A percentile compares a stretch with the other conserved stretches of the same genome.
Conservation (phyloP, 2,329 filamentous ascomycete genomes). For the Ustulina deusta region DNA sequence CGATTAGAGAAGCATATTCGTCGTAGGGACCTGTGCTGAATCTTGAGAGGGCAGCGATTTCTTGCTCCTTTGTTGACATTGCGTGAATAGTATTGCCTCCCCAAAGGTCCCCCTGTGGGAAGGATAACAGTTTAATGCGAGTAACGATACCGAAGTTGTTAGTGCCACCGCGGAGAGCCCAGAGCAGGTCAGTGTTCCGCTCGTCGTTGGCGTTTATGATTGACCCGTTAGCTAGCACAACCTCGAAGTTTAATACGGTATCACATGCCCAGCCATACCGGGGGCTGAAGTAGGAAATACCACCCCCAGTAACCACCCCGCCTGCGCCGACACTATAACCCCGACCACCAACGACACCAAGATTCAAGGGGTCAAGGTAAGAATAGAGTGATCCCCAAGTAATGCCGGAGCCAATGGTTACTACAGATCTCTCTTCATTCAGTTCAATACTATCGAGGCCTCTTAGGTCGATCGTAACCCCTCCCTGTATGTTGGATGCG, state of each 20-base stretch:
- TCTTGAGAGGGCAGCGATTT: background rate
- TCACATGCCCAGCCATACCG: conserved; percentile 37
- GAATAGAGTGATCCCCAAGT: conserved; percentile 27
- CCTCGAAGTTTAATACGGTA: conserved; percentile 27
- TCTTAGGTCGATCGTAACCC: background rate
- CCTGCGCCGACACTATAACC: conserved; percentile 31
- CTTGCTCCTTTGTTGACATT: conserved; percentile 15
- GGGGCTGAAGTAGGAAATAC: conserved; percentile 27
- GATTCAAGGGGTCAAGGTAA: conserved; percentile 28
- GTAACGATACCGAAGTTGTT: conserved; percentile 6
- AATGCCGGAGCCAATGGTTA: conserved; percentile 20
- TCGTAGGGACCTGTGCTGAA: background rate
- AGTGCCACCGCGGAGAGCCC: background rate
- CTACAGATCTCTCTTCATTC: conserved; percentile 20
- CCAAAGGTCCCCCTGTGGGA: background rate
- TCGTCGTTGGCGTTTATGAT: conserved; percentile 26
- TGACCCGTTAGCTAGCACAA: conserved; percentile 30
- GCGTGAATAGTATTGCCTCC: background rate
- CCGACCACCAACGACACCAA: conserved; percentile 29
- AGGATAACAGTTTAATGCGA: background rate
- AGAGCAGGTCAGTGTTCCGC: conserved; percentile 3
- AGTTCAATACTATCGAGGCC: background rate
- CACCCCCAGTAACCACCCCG: conserved; percentile 27
- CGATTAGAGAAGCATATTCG: background rate
- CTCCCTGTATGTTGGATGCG: background rate